Evolutionary conservation across 768 basidiomycete genomes (phyloP).

Genomic region (Mycena galopus): DNA sequence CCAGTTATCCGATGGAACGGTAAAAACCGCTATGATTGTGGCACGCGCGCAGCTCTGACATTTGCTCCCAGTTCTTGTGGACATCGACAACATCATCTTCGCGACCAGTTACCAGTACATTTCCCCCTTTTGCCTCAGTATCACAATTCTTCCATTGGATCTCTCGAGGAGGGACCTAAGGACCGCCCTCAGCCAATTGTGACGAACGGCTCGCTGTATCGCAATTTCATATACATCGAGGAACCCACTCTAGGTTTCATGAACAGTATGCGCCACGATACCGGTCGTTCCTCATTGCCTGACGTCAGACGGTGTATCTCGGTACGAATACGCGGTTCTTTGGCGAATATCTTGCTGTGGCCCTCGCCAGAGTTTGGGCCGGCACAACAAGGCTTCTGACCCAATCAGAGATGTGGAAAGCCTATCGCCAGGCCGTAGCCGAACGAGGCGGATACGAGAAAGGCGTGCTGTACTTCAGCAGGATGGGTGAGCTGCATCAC

Average conservation of each 20-base stretch:
- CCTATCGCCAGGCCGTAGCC: slow-evolving; percentile 28
- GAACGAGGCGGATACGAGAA: slow-evolving; percentile 34
- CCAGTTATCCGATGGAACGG: no score
- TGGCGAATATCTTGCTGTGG: slow-evolving; percentile 35
- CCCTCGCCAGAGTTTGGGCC: slow-evolving; percentile 36
- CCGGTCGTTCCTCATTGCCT: neutral
- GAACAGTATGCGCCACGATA: slow-evolving; percentile 19
- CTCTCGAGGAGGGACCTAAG: slow-evolving; percentile 27
- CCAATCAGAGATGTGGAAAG: slow-evolving; percentile 32
- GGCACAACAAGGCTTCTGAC: slow-evolving; percentile 35
- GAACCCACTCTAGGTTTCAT: slow-evolving; percentile 46
- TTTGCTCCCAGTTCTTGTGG: slow-evolving; percentile 35
- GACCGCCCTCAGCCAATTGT: slow-evolving; percentile 38
- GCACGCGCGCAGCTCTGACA: neutral
- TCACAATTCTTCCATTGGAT: no score
- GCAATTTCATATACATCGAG: slow-evolving; percentile 48
- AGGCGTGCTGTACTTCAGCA: slow-evolving; percentile 12
- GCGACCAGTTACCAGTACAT: slow-evolving; percentile 47
- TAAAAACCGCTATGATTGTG: no score
- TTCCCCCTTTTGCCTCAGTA: slow-evolving; percentile 48
- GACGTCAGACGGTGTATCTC: slow-evolving; percentile 19
- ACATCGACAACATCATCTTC: slow-evolving; percentile 47
- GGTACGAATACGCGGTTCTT: slow-evolving; percentile 24
- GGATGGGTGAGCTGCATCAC: neutral
- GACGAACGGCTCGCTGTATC: slow-evolving; percentile 44